Conservation (phyloP, 805 yeast genomes). For the Myxozyma geophila region DNA sequence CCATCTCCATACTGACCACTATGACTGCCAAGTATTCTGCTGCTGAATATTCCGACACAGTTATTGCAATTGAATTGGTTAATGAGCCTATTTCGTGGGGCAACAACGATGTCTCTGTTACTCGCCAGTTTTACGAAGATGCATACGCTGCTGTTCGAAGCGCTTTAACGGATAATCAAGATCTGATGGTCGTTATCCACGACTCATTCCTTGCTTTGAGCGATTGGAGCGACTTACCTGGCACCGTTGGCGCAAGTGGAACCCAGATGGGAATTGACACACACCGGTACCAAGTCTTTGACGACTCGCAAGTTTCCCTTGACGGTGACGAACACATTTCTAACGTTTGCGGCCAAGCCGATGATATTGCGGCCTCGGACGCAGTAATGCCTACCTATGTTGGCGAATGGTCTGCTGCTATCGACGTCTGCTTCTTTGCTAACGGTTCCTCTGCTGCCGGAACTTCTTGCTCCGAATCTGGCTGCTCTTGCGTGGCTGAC, state of each 20-base stretch:
- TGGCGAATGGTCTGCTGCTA: slow-evolving; percentile 92
- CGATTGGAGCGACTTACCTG: slow-evolving; percentile 65
- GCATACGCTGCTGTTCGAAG: slow-evolving; percentile 71
- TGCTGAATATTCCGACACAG: slow-evolving; percentile 65
- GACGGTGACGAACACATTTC: slow-evolving; percentile 29
- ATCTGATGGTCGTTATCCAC: slow-evolving; percentile 69
- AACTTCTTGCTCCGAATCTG: slow-evolving; percentile 77
- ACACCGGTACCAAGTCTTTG: slow-evolving; percentile 87
- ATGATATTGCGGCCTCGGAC: slow-evolving; percentile 12
- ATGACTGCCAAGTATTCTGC: slow-evolving; percentile 69
- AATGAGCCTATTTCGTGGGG: slow-evolving; percentile 74
- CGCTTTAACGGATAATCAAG: slow-evolving; percentile 42
- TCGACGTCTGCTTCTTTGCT: slow-evolving; percentile 28
- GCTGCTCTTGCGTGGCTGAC: slow-evolving; percentile 51
- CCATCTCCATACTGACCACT: slow-evolving; percentile 58
- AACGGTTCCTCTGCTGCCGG: slow-evolving; percentile 80
- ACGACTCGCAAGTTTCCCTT: slow-evolving; percentile 48
- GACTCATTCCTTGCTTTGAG: slow-evolving; percentile 73
- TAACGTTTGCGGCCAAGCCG: slow-evolving; percentile 18
- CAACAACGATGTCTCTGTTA: slow-evolving; percentile 57
- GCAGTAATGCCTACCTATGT: slow-evolving; percentile 49
- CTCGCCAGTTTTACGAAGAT: slow-evolving; percentile 62
- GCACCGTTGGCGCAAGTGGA: slow-evolving; percentile 39
- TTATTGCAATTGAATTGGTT: slow-evolving; percentile 80
- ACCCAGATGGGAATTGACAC: slow-evolving; percentile 78